These are phyloP conservation scores for Xylaria digitata DNA, from an alignment of 2,329 filamentous ascomycete genomes.

Conservation along the genomic window DNA sequence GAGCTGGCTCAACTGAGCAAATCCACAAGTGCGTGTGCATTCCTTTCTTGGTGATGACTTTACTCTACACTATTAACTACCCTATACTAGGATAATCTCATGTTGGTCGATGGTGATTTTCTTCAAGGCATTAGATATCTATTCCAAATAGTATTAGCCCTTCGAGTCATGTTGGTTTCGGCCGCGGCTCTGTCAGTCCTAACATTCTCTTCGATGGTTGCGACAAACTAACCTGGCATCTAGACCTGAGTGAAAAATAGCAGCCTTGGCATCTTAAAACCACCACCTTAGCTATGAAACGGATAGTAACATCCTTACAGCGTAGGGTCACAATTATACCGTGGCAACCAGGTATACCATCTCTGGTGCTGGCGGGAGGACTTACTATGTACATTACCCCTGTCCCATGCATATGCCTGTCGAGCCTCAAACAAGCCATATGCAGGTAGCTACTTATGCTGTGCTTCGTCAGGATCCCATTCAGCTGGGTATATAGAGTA, in stretches of 20 bases:
- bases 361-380: conserved; percentile 17
- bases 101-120: background rate
- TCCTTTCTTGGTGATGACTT: background rate
- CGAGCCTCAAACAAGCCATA: conserved; percentile 30
- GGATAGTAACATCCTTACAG: conserved; percentile 12
- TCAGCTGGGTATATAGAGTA: background rate
- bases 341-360: background rate
- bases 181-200: background rate
- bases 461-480: conserved; percentile 1
- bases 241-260: background rate
- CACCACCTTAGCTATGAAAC: conserved; percentile 27
- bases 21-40: background rate
- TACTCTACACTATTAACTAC: background rate
- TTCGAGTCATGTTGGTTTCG: background rate
- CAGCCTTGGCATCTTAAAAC: conserved; percentile 19
- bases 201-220: background rate
- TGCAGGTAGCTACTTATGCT: conserved; percentile 18
- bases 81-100: background rate
- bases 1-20: background rate
- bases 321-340: conserved; percentile 4
- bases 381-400: conserved; percentile 9
- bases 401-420: conserved; percentile 24
- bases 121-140: background rate
- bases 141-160: background rate
- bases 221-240: conserved; percentile 3